Evolutionary conservation across 2,329 filamentous ascomycete genomes (phyloP).

Genomic region (Beauveria brongniartii): DNA sequence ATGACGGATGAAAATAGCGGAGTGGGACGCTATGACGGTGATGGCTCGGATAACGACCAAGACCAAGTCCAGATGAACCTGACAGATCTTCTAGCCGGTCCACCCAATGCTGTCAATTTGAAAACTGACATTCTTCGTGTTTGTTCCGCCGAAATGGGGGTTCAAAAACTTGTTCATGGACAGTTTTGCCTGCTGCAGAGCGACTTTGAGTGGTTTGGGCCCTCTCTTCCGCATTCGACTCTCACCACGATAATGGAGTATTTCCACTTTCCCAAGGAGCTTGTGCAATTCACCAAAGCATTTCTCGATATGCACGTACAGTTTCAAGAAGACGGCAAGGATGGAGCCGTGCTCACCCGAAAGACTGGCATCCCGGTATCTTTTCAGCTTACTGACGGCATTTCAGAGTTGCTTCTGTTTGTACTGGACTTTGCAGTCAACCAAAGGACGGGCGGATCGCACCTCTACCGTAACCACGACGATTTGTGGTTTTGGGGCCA

Average conservation of each 20-base stretch:
- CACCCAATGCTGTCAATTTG: background rate
- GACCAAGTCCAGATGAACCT: constrained; percentile 21
- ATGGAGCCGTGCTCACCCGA: constrained; percentile 21
- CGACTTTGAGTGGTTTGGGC: constrained; percentile 51
- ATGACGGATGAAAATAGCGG: constrained; percentile 27
- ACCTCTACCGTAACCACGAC: constrained; percentile 53
- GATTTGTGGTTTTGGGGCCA: constrained; percentile 58
- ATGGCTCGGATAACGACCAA: constrained; percentile 25
- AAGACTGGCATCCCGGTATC: constrained; percentile 48
- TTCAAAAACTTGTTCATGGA: constrained; percentile 5
- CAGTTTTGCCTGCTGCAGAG: constrained; percentile 36
- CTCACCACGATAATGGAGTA: constrained; percentile 46
- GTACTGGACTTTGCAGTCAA: constrained; percentile 56
- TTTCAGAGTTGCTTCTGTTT: constrained; percentile 52
- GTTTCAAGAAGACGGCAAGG: constrained; percentile 6
- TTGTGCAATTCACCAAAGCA: background rate
- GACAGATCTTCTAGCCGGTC: background rate
- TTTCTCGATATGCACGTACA: constrained; percentile 31
- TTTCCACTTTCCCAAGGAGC: constrained; percentile 39
- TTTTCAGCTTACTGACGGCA: constrained; percentile 45
- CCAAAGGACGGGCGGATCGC: constrained; percentile 39
- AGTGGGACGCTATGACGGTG: constrained; percentile 22
- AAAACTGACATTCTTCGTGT: constrained; percentile 9
- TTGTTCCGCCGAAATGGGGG: constrained; percentile 6
- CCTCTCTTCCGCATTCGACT: constrained; percentile 47